Base-by-base conservation (phyloP, 202 grass and related monocot genomes). In the Carex sylvatica region DNA sequence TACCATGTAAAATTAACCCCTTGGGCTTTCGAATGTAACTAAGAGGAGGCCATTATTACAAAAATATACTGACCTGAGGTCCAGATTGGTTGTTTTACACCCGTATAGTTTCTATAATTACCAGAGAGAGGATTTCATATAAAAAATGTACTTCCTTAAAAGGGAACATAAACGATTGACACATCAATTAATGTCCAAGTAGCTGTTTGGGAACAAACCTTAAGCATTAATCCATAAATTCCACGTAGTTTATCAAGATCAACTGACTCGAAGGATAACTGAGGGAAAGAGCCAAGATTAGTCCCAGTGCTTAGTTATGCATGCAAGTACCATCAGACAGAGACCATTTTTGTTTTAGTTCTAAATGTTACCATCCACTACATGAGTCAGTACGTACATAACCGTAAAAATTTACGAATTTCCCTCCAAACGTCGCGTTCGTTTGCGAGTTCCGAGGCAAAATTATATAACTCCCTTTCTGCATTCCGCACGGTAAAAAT, bases 261-360 rank as follows among this genome's bases (percentile, higher is more conserved):
- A 28, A 89, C 68, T 38, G 82, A 87, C 77, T 86, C 28, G 81
- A 98, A 91, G 80, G 92, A 86, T 84, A 98, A 85, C 92, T 98
- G 87, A 82, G 38, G 28, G 26, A 86, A 82, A 69, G 86, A 64
- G 33, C 22, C 78, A 62, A 47, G 12, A 81, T 46, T 47, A 81
- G 59, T 66, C 35, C 33, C 11, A 66, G 35, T 66, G 53, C 36
- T 24, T 23, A 83, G 30, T 70, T 58, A 82, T 74, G 60, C 35
- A 70, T 72, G 49, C n/a, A 72, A 73, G 35, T 24, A 83, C 5
- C 33, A 83, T 23, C 31, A 60, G 11, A 66, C 38, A 81, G 24
- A 13, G 60, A 46, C 5, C 52, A 91, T 44, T 64, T 87, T 80
- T 36, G 69, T n/a, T 69, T 60, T 53, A 53, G 42, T 61, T 86